Conservation (phyloP, 2,329 filamentous ascomycete species). For the Scedosporium minutisporum region DNA sequence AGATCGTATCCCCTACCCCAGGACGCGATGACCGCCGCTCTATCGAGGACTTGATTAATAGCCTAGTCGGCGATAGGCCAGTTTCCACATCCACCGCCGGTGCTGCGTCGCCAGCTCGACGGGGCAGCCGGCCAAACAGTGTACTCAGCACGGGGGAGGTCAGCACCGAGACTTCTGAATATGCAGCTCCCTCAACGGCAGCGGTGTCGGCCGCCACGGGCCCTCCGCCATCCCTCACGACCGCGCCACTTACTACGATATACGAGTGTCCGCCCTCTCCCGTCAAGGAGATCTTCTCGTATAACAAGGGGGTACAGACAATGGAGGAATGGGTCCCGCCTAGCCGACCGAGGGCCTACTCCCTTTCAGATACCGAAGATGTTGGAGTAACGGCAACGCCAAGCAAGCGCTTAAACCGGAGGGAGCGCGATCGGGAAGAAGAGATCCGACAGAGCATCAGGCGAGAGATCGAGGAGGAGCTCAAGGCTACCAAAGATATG, state of each 20-base stretch:
- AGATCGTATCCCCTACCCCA: slow-evolving; percentile 58
- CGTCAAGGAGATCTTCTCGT: slow-evolving; percentile 79
- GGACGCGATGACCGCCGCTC: slow-evolving; percentile 62
- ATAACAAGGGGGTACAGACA: slow-evolving; percentile 95
- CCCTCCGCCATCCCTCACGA: slow-evolving; percentile 60
- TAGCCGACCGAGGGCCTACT: slow-evolving; percentile 41
- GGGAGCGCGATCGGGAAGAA: slow-evolving; percentile 76
- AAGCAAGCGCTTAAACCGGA: slow-evolving; percentile 67
- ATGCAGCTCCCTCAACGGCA: slow-evolving; percentile 35
- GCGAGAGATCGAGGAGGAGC: slow-evolving; percentile 85
- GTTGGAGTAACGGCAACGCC: slow-evolving; percentile 45
- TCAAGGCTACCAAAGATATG: slow-evolving; percentile 61
- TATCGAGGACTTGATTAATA: slow-evolving; percentile 78
- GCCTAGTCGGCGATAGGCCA: slow-evolving; percentile 68
- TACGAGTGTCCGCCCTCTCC: slow-evolving; percentile 72
- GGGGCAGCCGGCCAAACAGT: slow-evolving; percentile 74
- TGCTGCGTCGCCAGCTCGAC: slow-evolving; percentile 54
- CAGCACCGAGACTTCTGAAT: slow-evolving; percentile 64
- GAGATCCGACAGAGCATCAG: slow-evolving; percentile 77
- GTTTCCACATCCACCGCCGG: slow-evolving; percentile 55
- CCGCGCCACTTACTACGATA: slow-evolving; percentile 63
- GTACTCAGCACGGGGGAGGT: slow-evolving; percentile 73
- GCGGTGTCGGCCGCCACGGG: slow-evolving; percentile 26
- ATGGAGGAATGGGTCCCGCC: slow-evolving; percentile 60
- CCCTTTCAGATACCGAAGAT: slow-evolving; percentile 56